Base-by-base conservation (phyloP, 495 filamentous ascomycete species). In the Hypoxylon crocopeplum region DNA sequence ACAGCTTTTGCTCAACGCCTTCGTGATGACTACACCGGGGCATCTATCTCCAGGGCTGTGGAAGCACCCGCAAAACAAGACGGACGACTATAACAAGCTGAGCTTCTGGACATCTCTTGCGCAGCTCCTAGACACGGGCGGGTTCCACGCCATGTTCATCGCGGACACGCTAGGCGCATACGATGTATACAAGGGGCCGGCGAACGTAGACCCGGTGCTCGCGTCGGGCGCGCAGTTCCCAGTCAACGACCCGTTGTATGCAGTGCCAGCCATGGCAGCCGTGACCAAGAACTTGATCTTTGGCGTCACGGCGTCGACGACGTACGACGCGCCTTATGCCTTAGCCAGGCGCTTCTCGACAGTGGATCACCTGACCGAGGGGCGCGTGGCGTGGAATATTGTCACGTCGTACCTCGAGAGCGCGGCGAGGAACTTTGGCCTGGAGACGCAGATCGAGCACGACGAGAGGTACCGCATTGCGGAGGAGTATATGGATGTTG, bases 321-420 rank as follows among this genome's bases (percentile, higher is more conserved):
- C 82, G 25, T 87, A 85, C 57, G 84, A 86, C 63, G 79, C 82
- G 62, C 84, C 84, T 4, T 87, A 84, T 67, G 81, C 83, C 56
- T 66, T 86, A 21, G 84, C 84, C 0, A 64, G 84, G 13, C 71
- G 83, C 7, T 67, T 87, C 22, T 83, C 80, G 0, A 86, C 84
- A 0, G 69, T 86, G 1, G 84, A 87, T 57, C 84, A 86, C 67
- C 72, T 86, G 8, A 78, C 83, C 0, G 81, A 83, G 53, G 84
- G 84, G 27, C 77, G 83, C 65, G 56, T 70, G 16, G 82, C 79
- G 5, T 86, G 82, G 84, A 86, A 87, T 64, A 77, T 86, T 41
- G 84, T 87, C 0, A 85, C 83, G 0, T 79, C 82, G 21, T 85
- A 85, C 59, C 77, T 85, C 1, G 82, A 85, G 56, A 82, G 79